Evolutionary conservation across 768 basidiomycete species (phyloP).

Genomic region (Calocybe cyanea): DNA sequence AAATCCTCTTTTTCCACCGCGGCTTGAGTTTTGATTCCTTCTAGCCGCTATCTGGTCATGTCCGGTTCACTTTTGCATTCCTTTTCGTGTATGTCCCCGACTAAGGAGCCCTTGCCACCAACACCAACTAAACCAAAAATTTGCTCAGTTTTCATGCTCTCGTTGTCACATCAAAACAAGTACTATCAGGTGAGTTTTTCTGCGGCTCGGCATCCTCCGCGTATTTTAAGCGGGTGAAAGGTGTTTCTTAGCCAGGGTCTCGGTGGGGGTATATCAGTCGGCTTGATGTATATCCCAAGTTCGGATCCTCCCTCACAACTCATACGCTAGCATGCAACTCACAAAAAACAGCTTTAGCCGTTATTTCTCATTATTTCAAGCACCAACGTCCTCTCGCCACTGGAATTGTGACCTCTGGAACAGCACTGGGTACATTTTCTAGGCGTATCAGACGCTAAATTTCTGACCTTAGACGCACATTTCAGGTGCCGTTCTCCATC

Average conservation of each 20-base stretch:
- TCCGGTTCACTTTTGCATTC: constrained; percentile 11
- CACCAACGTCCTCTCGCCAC: constrained; percentile 44
- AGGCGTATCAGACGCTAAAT: no score
- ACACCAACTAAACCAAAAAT: no score
- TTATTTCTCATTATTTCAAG: constrained; percentile 46
- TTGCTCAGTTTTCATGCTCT: constrained; percentile 25
- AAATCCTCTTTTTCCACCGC: not conserved
- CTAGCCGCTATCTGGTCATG: constrained; percentile 15
- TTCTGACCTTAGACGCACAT: not conserved
- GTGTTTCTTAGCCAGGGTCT: constrained; percentile 43
- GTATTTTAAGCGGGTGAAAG: constrained; percentile 8
- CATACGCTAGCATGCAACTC: not conserved
- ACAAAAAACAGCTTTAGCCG: constrained; percentile 29
- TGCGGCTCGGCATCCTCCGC: not conserved
- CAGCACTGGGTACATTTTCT: constrained; percentile 11
- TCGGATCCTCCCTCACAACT: not conserved
- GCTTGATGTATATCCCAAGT: constrained; percentile 39
- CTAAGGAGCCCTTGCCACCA: not conserved
- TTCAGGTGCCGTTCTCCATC: constrained; percentile 49
- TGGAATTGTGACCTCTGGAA: constrained; percentile 35
- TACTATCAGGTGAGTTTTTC: constrained; percentile 26
- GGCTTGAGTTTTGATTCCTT: not conserved
- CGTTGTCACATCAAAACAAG: constrained; percentile 26
- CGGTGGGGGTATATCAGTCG: constrained; percentile 41
- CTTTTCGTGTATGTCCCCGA: constrained; percentile 10